Conservation (phyloP, 208 protist species). For the Trypanosoma lewisi region DNA sequence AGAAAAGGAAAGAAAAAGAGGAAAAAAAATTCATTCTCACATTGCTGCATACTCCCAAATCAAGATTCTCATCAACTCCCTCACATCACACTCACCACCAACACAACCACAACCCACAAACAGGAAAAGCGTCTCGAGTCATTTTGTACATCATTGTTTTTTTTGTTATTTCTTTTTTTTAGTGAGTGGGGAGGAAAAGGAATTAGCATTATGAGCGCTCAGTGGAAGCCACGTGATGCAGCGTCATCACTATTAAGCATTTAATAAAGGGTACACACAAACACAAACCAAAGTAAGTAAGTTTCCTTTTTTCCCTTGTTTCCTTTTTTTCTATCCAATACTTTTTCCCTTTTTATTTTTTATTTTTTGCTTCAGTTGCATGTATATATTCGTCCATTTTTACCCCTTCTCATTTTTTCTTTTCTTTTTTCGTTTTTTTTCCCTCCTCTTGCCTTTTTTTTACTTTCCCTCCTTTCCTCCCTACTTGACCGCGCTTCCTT, state of each 20-base stretch:
- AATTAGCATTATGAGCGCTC: not conserved
- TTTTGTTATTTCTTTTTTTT: not conserved
- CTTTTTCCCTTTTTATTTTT: slow-evolving; percentile 18
- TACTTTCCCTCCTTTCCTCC: slow-evolving; percentile 14
- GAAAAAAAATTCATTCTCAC: no score
- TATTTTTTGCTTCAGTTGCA: slow-evolving; percentile 9
- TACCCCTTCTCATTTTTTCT: no score
- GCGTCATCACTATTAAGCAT: slow-evolving; percentile 10
- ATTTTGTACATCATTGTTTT: no score
- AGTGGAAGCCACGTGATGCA: not conserved
- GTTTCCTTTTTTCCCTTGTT: slow-evolving; percentile 1
- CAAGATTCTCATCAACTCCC: no score
- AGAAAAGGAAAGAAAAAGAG: no score
- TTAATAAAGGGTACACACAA: slow-evolving; percentile 12
- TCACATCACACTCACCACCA: no score
- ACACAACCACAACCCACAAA: no score
- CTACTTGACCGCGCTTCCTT: not conserved
- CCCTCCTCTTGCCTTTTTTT: slow-evolving; percentile 9
- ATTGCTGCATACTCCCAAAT: no score
- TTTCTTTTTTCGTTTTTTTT: slow-evolving; percentile 2
- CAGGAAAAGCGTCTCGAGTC: no score
- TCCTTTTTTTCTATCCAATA: slow-evolving; percentile 6
- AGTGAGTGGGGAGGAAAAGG: not conserved
- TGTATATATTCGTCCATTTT: no score
- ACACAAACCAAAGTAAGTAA: slow-evolving; percentile 14